A percentile compares a stretch with the other conserved stretches of the same genome.
Evolutionary conservation across 2,329 filamentous ascomycete species (phyloP).

Genomic region (Rutstroemia sp.): DNA sequence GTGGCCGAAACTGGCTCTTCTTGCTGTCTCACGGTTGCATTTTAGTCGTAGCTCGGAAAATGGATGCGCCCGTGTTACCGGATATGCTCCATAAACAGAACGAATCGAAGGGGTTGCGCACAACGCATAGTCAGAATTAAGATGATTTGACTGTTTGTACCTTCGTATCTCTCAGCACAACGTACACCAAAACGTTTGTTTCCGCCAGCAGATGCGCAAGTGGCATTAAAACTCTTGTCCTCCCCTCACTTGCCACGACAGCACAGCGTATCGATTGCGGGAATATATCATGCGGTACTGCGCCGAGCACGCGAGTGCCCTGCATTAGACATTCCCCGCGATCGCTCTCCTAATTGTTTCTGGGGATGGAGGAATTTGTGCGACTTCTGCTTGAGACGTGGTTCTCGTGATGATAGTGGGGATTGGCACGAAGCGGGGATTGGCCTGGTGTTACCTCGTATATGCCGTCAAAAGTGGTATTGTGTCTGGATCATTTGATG

Average conservation of each 20-base stretch:
- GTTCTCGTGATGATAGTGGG: background rate
- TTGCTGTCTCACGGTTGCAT: too few species aligned
- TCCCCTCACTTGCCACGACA: background rate
- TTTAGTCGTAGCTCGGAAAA: too few species aligned
- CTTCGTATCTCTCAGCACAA: too few species aligned
- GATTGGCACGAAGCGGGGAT: background rate
- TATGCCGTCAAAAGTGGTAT: background rate
- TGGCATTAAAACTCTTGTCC: background rate
- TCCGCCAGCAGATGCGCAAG: too few species aligned
- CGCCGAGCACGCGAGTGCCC: background rate
- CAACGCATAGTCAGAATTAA: too few species aligned
- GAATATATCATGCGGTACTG: background rate
- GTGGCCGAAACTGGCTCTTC: too few species aligned
- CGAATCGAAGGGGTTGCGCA: too few species aligned
- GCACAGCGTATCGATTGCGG: background rate
- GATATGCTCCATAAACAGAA: too few species aligned
- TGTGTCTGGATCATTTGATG: background rate
- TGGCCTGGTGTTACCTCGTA: constrained; percentile 1
- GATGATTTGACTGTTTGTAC: too few species aligned
- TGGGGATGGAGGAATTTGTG: background rate
- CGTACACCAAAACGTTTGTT: too few species aligned
- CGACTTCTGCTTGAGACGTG: background rate
- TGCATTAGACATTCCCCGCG: background rate
- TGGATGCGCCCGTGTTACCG: too few species aligned
- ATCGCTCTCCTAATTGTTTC: background rate